Base-by-base conservation (phyloP, 768 basidiomycete species). In the Podaxis mareebaensis region DNA sequence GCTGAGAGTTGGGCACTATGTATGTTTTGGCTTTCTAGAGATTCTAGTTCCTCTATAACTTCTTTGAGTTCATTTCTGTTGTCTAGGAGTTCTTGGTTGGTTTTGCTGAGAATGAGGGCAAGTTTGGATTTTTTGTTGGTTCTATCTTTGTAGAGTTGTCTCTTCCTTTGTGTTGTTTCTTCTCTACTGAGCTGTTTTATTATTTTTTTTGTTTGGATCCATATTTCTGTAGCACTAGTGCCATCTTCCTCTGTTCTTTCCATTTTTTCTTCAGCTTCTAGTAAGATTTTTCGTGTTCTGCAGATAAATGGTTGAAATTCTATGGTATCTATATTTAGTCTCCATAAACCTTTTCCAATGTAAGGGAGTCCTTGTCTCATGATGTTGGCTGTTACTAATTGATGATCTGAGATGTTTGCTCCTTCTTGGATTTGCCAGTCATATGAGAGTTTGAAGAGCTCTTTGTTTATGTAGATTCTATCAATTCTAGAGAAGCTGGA, bases 281-380 rank as follows among this genome's bases (percentile, higher is more conserved):
- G 30, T 28, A 58, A 13, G 7, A 30, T 2, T 26, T 26, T 20
- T 20, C 20, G 7, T 15, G 1, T 20, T 24, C 15, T 22, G 26
- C 8, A 0, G 0, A 57, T 44, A 10, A 57, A 57, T 0, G 48
- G n/a, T 17, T 49, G 6, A 46, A 75, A 69, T 56, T 68, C 69
- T 0, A 71, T 36, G 17, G 72, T 15, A 30, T 60, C 56, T 22
- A 0, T 7, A 3, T 72, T 71, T 4, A 76, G 66, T 7, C 63
- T 39, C 76, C 78, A 79, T 36, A 74, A 56, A 5, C 77, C 78
- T 58, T 64, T 67, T 0, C 76, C 77, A 20, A 73, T 70, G 22
- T 55, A 57, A 7, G 79, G 73, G 13, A 71, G 58, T 36, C 58
- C 57, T 11, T 64, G 56, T 28, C 65, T 67, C 4, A 68, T 44